Conservation (phyloP, 441 rosid genomes). For the Viola pubescens region DNA sequence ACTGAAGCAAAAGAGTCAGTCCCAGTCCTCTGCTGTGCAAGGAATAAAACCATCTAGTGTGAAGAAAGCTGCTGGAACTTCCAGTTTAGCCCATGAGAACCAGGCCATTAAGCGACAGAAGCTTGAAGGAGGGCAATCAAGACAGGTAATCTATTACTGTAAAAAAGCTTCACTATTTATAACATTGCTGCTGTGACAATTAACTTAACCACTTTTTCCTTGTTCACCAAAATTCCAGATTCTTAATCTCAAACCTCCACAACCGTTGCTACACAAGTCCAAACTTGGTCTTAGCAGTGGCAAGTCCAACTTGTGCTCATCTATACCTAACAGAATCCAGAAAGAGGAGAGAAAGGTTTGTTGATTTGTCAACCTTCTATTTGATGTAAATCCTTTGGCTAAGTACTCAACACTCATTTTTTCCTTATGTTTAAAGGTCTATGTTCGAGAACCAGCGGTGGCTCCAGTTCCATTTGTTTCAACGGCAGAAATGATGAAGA, state of each 20-base stretch:
- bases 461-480: conserved; percentile 56
- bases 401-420: not conserved
- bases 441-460: conserved; percentile 47
- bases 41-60: conserved; percentile 30
- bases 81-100: conserved; percentile 64
- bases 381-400: no score
- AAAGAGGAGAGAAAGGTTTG: conserved; percentile 80
- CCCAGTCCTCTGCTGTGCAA: conserved; percentile 49
- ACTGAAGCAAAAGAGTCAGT: conserved; percentile 39
- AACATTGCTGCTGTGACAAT: not conserved
- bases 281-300: conserved; percentile 49
- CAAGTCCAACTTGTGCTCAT: conserved; percentile 33
- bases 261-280: conserved; percentile 70
- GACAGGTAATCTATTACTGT: conserved; percentile 49
- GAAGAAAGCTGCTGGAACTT: conserved; percentile 31
- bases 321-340: conserved; percentile 30
- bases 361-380: conserved; percentile 2
- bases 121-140: conserved; percentile 81
- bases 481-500: conserved; percentile 79
- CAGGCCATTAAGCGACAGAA: conserved; percentile 94
- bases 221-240: conserved; percentile 42
- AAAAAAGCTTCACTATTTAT: not conserved
- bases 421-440: conserved; percentile 41
- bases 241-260: conserved; percentile 58
- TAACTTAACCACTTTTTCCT: not conserved